Evolutionary conservation across 306 rosid genomes (phyloP).

Genomic region (Ceratonia siliqua): DNA sequence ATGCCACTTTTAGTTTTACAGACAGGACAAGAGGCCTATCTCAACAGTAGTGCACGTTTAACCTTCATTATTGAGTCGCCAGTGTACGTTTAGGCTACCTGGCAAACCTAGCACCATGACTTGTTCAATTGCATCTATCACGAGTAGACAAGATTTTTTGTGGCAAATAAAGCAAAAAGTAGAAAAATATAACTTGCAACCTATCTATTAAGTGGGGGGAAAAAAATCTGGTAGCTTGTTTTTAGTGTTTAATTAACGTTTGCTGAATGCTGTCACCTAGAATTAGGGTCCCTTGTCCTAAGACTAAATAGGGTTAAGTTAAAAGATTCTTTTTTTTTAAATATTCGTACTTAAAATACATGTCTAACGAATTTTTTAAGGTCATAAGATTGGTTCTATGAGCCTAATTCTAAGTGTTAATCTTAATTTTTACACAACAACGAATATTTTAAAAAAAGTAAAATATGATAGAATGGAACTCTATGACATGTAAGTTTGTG

Average conservation of each 20-base stretch:
- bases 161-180: constrained; percentile 12
- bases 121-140: constrained; percentile 32
- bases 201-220: neutral
- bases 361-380: no score
- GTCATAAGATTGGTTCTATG: no score
- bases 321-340: no score
- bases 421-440: no score
- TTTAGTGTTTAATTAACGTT: constrained; percentile 22
- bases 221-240: constrained; percentile 7
- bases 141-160: constrained; percentile 42
- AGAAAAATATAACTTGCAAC: constrained; percentile 17
- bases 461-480: no score
- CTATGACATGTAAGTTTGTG: no score
- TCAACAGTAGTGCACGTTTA: constrained; percentile 45
- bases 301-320: no score
- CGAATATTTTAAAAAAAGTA: no score
- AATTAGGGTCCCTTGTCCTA: no score
- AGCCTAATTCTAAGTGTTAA: no score
- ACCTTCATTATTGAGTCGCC: constrained; percentile 60
- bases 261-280: constrained; percentile 21
- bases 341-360: no score
- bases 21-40: constrained; percentile 55
- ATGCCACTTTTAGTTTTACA: constrained; percentile 20
- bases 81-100: constrained; percentile 46
- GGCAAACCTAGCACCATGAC: constrained; percentile 53